A percentile compares a stretch with the other conserved stretches of the same genome.
Conservation (phyloP, 176 grass and related monocot species). For the Guadua angustifolia region DNA sequence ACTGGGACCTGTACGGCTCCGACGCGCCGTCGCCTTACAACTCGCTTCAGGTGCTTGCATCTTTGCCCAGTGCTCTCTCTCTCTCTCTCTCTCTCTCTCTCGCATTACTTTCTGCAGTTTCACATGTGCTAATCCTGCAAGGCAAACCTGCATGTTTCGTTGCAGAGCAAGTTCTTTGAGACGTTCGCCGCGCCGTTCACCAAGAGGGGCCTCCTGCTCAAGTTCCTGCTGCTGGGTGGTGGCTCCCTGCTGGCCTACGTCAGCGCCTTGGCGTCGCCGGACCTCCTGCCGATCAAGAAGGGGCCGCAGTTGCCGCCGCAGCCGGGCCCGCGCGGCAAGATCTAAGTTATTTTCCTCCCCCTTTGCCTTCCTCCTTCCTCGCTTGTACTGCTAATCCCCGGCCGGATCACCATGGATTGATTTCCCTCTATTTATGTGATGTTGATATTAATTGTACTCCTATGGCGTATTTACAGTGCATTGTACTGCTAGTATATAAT, state of each 20-base stretch:
- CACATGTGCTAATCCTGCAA: neutral
- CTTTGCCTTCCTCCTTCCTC: neutral
- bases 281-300: constrained; percentile 97
- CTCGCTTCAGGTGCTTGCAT: constrained; percentile 63
- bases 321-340: constrained; percentile 82
- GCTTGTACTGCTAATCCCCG: constrained; percentile 20
- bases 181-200: constrained; percentile 91
- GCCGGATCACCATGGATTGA: constrained; percentile 23
- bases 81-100: too few relatives aligned
- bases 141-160: neutral
- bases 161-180: constrained; percentile 99
- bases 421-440: neutral
- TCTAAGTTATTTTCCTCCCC: constrained; percentile 41
- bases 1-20: constrained; percentile 95
- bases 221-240: constrained; percentile 90
- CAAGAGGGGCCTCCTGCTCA: constrained; percentile 95
- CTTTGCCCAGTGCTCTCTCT: neutral
- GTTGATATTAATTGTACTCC: constrained; percentile 56
- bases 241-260: constrained; percentile 78
- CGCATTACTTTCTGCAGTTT: neutral
- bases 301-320: constrained; percentile 85
- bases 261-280: constrained; percentile 62
- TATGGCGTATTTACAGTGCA: too few relatives aligned
- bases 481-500: too few relatives aligned
- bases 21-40: constrained; percentile 96